A percentile compares a stretch with the other conserved stretches of the same genome.
phyloP scores from a whole-genome alignment of 352 stramenopile species.

The Globisporangium spinosum region DNA sequence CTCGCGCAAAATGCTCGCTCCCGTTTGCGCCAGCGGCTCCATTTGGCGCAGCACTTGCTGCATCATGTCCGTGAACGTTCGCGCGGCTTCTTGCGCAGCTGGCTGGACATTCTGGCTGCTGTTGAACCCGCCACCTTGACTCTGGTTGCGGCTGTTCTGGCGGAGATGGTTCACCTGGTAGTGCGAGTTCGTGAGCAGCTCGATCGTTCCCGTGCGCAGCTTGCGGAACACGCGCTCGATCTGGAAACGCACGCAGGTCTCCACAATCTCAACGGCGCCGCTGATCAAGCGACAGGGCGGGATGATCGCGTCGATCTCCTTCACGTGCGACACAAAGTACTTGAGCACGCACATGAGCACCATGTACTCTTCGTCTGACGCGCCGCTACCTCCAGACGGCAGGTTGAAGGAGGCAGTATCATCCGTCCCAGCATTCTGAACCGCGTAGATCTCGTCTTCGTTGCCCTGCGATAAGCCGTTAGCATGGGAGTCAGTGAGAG shows the following conservation, averaged over 20 bases:
- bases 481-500: too few species aligned
- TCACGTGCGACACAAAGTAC: slow-evolving; percentile 62
- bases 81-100: slow-evolving; percentile 51
- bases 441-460: slow-evolving; percentile 38
- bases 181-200: slow-evolving; percentile 52
- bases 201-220: slow-evolving; percentile 53
- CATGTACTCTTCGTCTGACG: slow-evolving; percentile 65
- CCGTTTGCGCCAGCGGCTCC: slow-evolving; percentile 70
- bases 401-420: slow-evolving; percentile 9
- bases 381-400: slow-evolving; percentile 14
- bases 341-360: slow-evolving; percentile 84
- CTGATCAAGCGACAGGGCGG: slow-evolving; percentile 48
- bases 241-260: slow-evolving; percentile 72
- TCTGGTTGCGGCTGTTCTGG: slow-evolving; percentile 33
- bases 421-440: slow-evolving; percentile 22
- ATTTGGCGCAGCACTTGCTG: slow-evolving; percentile 77
- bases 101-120: slow-evolving; percentile 43
- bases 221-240: slow-evolving; percentile 71
- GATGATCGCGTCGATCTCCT: slow-evolving; percentile 48
- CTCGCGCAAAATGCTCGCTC: slow-evolving; percentile 57
- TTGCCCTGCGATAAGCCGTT: slow-evolving; percentile 38
- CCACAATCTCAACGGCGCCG: slow-evolving; percentile 48
- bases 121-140: neutral
- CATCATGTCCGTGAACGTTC: slow-evolving; percentile 65
- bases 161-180: slow-evolving; percentile 36